phyloP scores from a whole-genome alignment of 2,329 filamentous ascomycete species.

The Biscogniauxia sp. region DNA sequence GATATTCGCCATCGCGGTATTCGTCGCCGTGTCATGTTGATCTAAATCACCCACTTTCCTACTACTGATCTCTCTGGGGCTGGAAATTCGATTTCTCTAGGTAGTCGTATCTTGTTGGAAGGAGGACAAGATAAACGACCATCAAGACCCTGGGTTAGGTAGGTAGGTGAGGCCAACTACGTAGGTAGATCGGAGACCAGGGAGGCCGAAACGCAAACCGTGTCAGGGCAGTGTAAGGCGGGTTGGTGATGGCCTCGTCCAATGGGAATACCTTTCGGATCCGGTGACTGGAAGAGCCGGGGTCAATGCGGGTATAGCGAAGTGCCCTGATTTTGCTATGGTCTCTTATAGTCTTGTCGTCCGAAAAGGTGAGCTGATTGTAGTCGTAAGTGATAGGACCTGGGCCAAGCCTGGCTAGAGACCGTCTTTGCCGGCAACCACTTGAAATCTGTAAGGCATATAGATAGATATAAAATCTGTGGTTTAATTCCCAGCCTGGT shows the following conservation, averaged over 20 bases:
- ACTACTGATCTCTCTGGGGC: background rate
- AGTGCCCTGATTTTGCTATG: slow-evolving; percentile 11
- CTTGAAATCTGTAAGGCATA: slow-evolving; percentile 1
- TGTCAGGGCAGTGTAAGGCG: slow-evolving; percentile 23
- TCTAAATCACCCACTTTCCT: slow-evolving; percentile 5
- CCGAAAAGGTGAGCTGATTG: slow-evolving; percentile 3
- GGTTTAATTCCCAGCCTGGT: no score
- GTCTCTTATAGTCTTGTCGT: slow-evolving; percentile 9
- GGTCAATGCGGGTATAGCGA: slow-evolving; percentile 13
- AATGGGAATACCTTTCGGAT: slow-evolving; percentile 9
- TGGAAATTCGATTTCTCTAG: background rate
- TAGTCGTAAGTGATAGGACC: background rate
- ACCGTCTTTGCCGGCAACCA: slow-evolving; percentile 14
- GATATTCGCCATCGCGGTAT: slow-evolving; percentile 19
- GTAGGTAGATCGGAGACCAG: slow-evolving; percentile 13
- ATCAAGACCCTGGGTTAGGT: background rate
- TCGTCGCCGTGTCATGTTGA: slow-evolving; percentile 14
- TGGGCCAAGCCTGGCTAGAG: slow-evolving; percentile 6
- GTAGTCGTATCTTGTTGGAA: background rate
- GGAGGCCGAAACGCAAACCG: slow-evolving; percentile 24
- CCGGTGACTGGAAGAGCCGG: slow-evolving; percentile 8
- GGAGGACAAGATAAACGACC: background rate
- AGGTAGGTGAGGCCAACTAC: background rate
- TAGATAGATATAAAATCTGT: background rate
- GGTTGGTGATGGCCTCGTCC: slow-evolving; percentile 10